Percentiles rank a stretch among this genome's conserved stretches.
Evolutionary conservation across 257 asterid genomes (phyloP).

Genomic region (Echium plantagineum): DNA sequence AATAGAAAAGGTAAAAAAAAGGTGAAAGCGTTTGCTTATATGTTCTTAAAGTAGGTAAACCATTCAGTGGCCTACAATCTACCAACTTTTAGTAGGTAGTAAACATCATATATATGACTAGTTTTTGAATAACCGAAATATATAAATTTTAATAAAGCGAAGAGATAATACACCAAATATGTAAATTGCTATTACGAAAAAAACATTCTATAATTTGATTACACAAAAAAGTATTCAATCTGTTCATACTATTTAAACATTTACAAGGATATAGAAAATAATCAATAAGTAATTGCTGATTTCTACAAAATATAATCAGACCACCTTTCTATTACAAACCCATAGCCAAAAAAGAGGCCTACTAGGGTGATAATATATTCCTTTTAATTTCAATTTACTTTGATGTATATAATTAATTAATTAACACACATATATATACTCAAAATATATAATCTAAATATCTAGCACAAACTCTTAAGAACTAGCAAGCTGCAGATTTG

Average conservation of each 20-base stretch:
- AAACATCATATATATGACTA: background rate
- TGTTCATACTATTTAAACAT: constrained; percentile 9
- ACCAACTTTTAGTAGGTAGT: constrained; percentile 1
- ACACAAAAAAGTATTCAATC: constrained; percentile 1
- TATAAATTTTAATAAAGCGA: too few relatives aligned
- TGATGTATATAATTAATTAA: background rate
- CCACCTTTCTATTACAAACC: constrained; percentile 18
- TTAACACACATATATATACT: background rate
- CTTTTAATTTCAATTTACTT: background rate
- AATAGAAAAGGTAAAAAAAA: background rate
- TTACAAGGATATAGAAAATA: constrained; percentile 14
- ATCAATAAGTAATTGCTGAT: constrained; percentile 5
- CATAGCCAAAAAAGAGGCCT: constrained; percentile 30
- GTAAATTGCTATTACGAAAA: too few relatives aligned
- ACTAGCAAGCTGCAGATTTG: constrained; percentile 55
- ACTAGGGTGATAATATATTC: constrained; percentile 15
- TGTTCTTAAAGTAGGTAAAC: background rate
- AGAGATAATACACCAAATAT: too few relatives aligned
- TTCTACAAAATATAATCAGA: constrained; percentile 18
- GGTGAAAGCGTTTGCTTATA: background rate
- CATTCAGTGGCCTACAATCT: background rate
- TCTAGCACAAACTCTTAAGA: background rate
- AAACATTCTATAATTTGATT: too few relatives aligned
- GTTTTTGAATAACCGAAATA: background rate
- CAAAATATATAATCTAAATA: background rate